phyloP scores from a whole-genome alignment of 2,329 filamentous ascomycete species.

The Pseudocercospora ulei region DNA sequence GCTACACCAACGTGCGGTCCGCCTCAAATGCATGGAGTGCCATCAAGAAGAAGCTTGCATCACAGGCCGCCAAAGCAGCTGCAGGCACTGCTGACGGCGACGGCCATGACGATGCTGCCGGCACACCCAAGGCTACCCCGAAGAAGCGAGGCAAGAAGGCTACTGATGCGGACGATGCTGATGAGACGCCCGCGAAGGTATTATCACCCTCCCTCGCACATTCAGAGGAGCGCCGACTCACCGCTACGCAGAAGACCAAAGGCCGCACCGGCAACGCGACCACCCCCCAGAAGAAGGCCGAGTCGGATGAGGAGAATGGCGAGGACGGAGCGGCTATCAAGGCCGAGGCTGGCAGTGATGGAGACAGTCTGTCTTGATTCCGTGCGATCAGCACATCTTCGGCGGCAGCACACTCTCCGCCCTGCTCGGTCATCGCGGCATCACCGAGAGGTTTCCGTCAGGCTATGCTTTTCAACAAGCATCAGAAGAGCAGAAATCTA shows the following conservation, averaged over 20 bases:
- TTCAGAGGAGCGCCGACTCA: not conserved
- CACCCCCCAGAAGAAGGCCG: constrained; percentile 15
- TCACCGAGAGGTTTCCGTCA: not conserved
- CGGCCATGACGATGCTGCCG: constrained; percentile 1
- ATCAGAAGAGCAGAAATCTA: not conserved
- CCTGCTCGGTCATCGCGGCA: not conserved
- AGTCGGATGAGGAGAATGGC: constrained; percentile 13
- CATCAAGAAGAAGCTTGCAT: constrained; percentile 32
- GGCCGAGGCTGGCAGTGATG: constrained; percentile 17
- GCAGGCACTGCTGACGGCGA: constrained; percentile 6
- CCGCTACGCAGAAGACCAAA: constrained; percentile 23
- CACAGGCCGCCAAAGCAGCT: constrained; percentile 11
- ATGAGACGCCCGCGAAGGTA: constrained; percentile 22
- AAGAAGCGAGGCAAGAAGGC: constrained; percentile 21
- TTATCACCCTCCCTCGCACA: not conserved
- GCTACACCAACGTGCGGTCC: constrained; percentile 24
- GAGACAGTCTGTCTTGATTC: constrained; percentile 12
- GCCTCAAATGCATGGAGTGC: constrained; percentile 31
- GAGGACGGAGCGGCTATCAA: constrained; percentile 7
- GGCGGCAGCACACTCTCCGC: not conserved
- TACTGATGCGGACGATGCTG: constrained; percentile 17
- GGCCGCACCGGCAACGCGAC: constrained; percentile 14
- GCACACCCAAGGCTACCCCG: constrained; percentile 19
- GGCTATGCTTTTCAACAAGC: not conserved
- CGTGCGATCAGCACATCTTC: not conserved